Base-by-base conservation (phyloP, 352 stramenopile species). In the Pythium folliculosum region DNA sequence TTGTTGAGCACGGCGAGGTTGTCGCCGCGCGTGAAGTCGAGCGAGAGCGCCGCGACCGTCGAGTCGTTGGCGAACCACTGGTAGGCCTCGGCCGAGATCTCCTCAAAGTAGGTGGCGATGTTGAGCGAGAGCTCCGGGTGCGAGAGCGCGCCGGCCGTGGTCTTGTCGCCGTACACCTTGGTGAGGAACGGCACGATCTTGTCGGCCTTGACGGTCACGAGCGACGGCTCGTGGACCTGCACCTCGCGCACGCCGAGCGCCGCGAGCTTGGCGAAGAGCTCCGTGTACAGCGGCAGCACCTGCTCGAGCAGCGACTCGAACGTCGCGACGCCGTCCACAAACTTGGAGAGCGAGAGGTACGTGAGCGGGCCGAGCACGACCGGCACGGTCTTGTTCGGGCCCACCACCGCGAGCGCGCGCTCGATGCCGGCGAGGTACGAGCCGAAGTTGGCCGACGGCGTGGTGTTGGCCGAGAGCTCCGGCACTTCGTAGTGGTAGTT, bases 401-500 rank as follows among this genome's bases (percentile, higher is more conserved):
- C 92, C n/a, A 97, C 69, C 5, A 86, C 77, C 7, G 65, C 56
- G n/a, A 96, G 71, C 40, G 90, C 92, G 51, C 91, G 91, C 70
- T 95, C 78, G 66, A 97, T 64, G 40, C 61, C 76, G 23, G 69
- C 74, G 19, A 97, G 44, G 75, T 92, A 97, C 47, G 63, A 72
- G 40, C 40, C 65, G 59, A 97, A 97, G 79, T 97, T 94, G 32
- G 91, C 81, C 57, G 76, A 75, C 16, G 91, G 80, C 49, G 80
- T 69, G 19, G 81, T 89, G 63, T 84, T 84, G 27, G 80, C 79
- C 70, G 80, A 91, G 22, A 97, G 73, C 82, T 98, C 93, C 2
- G 93, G 91, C 48, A 97, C 91, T 73, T 97, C 91, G 84, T 98
- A 98, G 83, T 98, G 93, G 77, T 98, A 98, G 87, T 98, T 98